These are phyloP conservation scores for Trametes maxima DNA, from an alignment of 768 basidiomycete species.

Conservation along the genomic window DNA sequence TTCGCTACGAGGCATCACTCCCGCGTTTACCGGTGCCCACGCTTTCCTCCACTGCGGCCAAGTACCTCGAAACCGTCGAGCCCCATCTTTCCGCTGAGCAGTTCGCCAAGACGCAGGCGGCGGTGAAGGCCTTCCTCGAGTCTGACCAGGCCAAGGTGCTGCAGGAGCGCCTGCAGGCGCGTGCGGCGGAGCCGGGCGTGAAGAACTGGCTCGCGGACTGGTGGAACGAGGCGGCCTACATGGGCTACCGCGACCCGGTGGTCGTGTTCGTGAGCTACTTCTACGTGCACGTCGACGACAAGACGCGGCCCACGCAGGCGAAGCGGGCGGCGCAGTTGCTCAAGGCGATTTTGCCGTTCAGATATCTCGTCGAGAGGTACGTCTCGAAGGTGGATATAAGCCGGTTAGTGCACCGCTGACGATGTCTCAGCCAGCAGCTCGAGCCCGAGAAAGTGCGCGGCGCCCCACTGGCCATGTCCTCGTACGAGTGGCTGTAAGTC, in stretches of 20 bases:
- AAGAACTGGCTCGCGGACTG: conserved; percentile 94
- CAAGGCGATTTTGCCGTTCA: conserved; percentile 84
- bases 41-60: conserved; percentile 77
- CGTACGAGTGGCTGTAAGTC: conserved; percentile 90
- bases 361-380: conserved; percentile 80
- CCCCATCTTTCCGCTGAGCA: conserved; percentile 73
- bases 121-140: conserved; percentile 67
- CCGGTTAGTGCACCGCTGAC: not conserved
- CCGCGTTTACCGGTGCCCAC: conserved; percentile 84
- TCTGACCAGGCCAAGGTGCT: conserved; percentile 72
- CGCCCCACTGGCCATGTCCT: conserved; percentile 83
- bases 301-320: conserved; percentile 52
- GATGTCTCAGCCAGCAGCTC: conserved; percentile 51
- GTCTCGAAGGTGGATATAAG: conserved; percentile 20
- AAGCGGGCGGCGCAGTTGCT: conserved; percentile 80
- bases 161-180: conserved; percentile 74
- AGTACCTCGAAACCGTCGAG: conserved; percentile 85
- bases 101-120: conserved; percentile 56
- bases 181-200: conserved; percentile 60
- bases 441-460: conserved; percentile 87
- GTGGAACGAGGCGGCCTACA: conserved; percentile 96
- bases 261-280: conserved; percentile 95
- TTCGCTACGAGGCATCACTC: conserved; percentile 71
- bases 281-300: conserved; percentile 83
- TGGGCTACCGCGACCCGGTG: conserved; percentile 87